Evolutionary conservation across 2,329 filamentous ascomycete species (phyloP), one percentile per base, ranked within the genome.

Genomic region (Epichloe sibirici): DNA sequence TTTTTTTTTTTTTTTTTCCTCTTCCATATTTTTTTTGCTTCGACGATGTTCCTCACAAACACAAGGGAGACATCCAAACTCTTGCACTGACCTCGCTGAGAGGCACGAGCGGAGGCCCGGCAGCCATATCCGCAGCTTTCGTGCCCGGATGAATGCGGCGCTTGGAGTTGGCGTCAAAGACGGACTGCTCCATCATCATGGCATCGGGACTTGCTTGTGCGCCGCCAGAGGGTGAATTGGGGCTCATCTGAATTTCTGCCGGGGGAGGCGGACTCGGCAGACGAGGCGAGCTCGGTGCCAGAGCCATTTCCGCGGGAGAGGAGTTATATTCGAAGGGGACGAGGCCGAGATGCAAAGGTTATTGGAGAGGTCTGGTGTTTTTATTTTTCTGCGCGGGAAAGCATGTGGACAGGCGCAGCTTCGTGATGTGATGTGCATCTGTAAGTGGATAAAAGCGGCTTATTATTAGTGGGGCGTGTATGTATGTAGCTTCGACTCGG

Each of bases 181-280:
- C 75, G 62, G 68, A 77, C 67, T 77, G 76, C 66, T 83, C 82
- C 63, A 82, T 82, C 69, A 78, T 79, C 66, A 76, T 79, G 59
- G 68, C 77, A 74, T 71, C 79, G 69, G 61, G 79, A 64, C 65
- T 83, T 69, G 72, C 73, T 28, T 70, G 63, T 43, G 65, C 64
- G 48, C 82, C 76, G 57, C 83, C 74, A 17, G 77, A 78, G 2
- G 89, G 88, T 48, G 89, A 93, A 62, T 83, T 83, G 52, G 86
- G 85, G 7, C 82, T 86, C 57, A 95, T 84, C 71, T 97, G 91
- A 59, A 95, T 93, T 71, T 98, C 93, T 56, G 91, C 89, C 53
- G 94, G 85, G 85, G 93, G 93, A 54, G 93, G 93, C 55, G 93
- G 93, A 69, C 90, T 96, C 55, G 93, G 93, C 49, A 98, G 82